Percentiles rank a stretch among this genome's conserved stretches.
These are phyloP conservation scores for Hypoxylon crocopeplum DNA, from an alignment of 495 filamentous ascomycete genomes.

Conservation along the genomic window DNA sequence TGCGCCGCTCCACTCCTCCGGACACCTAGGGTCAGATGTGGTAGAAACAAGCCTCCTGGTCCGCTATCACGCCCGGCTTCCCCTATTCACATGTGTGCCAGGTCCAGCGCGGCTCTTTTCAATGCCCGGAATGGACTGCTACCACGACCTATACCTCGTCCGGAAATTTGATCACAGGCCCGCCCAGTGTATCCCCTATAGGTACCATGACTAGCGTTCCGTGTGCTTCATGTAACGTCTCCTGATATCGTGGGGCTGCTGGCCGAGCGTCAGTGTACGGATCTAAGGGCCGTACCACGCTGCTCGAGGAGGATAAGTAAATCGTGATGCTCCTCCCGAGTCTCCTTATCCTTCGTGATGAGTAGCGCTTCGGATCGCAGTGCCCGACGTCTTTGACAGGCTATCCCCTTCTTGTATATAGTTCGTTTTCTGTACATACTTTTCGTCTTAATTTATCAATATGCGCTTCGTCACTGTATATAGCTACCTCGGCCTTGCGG, in stretches of 20 bases:
- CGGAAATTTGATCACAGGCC: conserved; percentile 20
- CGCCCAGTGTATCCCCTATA: conserved; percentile 1
- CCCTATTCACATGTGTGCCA: conserved; percentile 10
- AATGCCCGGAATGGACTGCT: conserved; percentile 7
- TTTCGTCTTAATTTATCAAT: conserved; percentile 19
- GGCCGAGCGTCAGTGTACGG: background rate
- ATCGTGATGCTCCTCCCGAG: conserved; percentile 15
- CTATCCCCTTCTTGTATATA: conserved; percentile 31
- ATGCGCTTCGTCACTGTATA: conserved; percentile 44
- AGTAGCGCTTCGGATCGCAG: conserved; percentile 7
- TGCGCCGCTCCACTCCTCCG: conserved; percentile 16
- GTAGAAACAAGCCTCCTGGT: conserved; percentile 4
- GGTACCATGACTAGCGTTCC: conserved; percentile 18
- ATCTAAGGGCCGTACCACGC: conserved; percentile 1
- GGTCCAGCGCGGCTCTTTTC: conserved; percentile 7
- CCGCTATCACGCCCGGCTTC: conserved; percentile 25
- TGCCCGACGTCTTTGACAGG: conserved; percentile 19
- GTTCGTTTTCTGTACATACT: conserved; percentile 31
- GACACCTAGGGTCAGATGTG: conserved; percentile 21
- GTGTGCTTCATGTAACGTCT: conserved; percentile 41
- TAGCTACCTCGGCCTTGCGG: conserved; percentile 40
- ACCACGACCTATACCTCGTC: conserved; percentile 1
- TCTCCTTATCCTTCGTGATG: conserved; percentile 19
- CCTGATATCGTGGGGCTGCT: conserved; percentile 25
- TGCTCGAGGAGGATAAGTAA: conserved; percentile 23